These are phyloP conservation scores for Brassica incana DNA, from an alignment of 345 rosid species.

Conservation along the genomic window DNA sequence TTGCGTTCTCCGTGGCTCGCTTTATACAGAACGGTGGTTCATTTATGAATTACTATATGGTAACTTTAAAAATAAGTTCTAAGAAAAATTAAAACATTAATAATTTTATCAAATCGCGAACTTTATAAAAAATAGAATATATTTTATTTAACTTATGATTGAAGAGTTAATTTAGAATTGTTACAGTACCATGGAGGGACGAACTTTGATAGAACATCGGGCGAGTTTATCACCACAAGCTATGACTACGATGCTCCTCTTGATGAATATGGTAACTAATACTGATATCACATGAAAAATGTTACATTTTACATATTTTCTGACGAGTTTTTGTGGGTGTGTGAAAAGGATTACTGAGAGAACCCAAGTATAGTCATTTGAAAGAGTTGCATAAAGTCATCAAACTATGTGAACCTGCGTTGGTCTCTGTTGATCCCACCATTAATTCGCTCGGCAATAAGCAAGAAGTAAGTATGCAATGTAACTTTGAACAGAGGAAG, in stretches of 20 bases:
- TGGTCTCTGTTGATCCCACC: slow-evolving; percentile 54
- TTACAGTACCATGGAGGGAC: slow-evolving; percentile 95
- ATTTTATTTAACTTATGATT: not conserved
- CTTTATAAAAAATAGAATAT: not conserved
- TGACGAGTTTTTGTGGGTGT: not conserved
- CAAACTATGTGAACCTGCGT: slow-evolving; percentile 64
- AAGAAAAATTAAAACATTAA: no score
- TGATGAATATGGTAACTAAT: slow-evolving; percentile 76
- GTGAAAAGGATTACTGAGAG: slow-evolving; percentile 65
- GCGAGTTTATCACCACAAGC: slow-evolving; percentile 79
- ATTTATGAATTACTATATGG: slow-evolving; percentile 86
- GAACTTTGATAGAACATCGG: slow-evolving; percentile 89
- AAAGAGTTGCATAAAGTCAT: slow-evolving; percentile 71
- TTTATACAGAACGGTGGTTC: slow-evolving; percentile 86
- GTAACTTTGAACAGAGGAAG: slow-evolving; percentile 1
- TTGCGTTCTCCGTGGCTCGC: slow-evolving; percentile 77
- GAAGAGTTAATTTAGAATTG: slow-evolving; percentile 4
- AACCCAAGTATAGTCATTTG: slow-evolving; percentile 78
- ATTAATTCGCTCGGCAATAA: slow-evolving; percentile 57
- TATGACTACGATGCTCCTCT: slow-evolving; percentile 96
- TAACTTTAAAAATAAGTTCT: slow-evolving; percentile 17
- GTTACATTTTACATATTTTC: not conserved
- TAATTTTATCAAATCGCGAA: not conserved
- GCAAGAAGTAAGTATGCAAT: slow-evolving; percentile 56
- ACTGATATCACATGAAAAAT: not conserved